Evolutionary conservation across 441 rosid genomes (phyloP).

Genomic region (Populus hybrid): DNA sequence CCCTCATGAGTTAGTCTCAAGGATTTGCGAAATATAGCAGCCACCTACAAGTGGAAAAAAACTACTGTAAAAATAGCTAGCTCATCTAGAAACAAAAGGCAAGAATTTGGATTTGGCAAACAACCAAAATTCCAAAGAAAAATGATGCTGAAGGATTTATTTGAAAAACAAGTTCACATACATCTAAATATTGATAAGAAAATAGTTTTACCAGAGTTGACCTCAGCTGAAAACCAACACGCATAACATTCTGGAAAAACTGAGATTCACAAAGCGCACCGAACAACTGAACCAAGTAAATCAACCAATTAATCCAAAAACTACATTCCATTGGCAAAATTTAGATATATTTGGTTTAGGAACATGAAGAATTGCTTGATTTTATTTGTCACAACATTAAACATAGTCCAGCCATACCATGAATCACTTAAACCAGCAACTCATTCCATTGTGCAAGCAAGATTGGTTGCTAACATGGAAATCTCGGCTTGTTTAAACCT

Average conservation of each 20-base stretch:
- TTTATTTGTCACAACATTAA: neutral
- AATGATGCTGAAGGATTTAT: conserved; percentile 1
- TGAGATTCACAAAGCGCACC: conserved; percentile 87
- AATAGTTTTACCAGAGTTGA: conserved; percentile 79
- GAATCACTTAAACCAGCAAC: neutral
- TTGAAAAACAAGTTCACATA: neutral
- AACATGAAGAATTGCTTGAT: neutral
- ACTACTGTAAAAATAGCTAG: neutral
- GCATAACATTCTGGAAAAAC: conserved; percentile 76
- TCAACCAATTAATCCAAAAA: neutral
- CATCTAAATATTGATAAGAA: neutral
- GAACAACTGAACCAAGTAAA: conserved; percentile 48
- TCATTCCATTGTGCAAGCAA: neutral
- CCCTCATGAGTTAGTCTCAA: conserved; percentile 77
- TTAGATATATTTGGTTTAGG: neutral
- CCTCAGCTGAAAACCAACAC: conserved; percentile 80
- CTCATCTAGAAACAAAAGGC: neutral
- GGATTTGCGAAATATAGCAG: conserved; percentile 82
- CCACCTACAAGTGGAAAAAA: conserved; percentile 54
- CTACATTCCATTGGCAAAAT: neutral
- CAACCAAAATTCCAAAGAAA: conserved; percentile 7
- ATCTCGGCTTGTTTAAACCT: neutral
- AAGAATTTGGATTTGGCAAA: conserved; percentile 1
- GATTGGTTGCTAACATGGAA: neutral
- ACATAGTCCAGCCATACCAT: neutral